These are phyloP conservation scores for Triticum urartu DNA, from an alignment of 176 grass and related monocot genomes.

Conservation along the genomic window DNA sequence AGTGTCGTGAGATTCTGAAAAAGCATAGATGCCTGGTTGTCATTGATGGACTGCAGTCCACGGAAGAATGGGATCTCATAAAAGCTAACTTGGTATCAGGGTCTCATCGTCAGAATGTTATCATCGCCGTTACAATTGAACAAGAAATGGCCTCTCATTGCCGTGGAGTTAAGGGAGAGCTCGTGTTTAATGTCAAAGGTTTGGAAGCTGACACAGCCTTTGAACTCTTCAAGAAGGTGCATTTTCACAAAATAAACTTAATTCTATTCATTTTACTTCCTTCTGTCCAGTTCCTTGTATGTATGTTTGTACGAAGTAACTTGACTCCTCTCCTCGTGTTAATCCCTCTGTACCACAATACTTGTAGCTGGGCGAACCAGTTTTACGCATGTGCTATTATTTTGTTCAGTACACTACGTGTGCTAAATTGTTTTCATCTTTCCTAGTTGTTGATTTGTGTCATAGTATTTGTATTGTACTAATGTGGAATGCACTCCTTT, in stretches of 20 bases:
- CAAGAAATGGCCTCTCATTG: background rate
- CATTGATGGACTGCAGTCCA: background rate
- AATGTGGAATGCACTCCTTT: no score
- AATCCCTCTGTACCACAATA: no score
- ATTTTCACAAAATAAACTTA: background rate
- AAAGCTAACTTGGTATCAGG: background rate
- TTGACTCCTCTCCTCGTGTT: no score
- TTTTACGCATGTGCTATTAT: no score
- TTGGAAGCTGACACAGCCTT: background rate
- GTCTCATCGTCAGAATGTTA: background rate
- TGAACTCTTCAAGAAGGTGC: background rate
- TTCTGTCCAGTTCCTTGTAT: background rate
- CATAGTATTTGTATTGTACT: no score
- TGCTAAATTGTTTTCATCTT: no score
- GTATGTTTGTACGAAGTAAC: no score
- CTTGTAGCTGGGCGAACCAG: no score
- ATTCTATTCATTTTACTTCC: background rate
- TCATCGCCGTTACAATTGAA: slow-evolving; percentile 5
- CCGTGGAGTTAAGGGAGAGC: background rate
- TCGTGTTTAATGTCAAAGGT: background rate
- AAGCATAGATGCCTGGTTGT: background rate
- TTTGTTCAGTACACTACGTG: no score
- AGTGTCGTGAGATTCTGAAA: background rate
- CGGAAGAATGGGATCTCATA: background rate
- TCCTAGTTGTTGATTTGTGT: no score